Conservation (phyloP, 202 grass and related monocot genomes). For the Cymbopogon flexuosus region DNA sequence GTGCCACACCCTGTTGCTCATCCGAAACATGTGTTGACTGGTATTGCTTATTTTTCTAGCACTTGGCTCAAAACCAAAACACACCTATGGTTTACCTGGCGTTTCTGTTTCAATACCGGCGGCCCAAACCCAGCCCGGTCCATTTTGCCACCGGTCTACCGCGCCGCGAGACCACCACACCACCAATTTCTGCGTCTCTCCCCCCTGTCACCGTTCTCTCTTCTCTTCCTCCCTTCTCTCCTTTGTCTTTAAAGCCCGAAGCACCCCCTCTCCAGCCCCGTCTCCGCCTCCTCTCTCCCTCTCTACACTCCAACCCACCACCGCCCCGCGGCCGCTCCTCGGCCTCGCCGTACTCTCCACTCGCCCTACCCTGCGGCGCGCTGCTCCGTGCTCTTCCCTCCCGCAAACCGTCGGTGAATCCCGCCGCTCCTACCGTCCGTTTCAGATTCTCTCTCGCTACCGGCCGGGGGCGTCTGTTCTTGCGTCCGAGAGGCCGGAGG, state of each 20-base stretch:
- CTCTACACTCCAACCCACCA: constrained; percentile 32
- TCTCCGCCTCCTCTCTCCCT: constrained; percentile 11
- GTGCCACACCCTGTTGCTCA: no score
- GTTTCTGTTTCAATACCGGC: not conserved
- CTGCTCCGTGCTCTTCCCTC: not conserved
- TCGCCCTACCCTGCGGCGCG: not conserved
- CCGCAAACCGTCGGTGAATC: constrained; percentile 9
- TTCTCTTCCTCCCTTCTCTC: not conserved
- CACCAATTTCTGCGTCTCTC: constrained; percentile 5
- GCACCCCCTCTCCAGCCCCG: not conserved
- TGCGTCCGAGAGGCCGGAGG: constrained; percentile 15
- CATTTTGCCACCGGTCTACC: not conserved
- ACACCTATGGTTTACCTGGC: no score
- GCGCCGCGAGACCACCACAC: constrained; percentile 14
- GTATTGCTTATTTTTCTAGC: no score
- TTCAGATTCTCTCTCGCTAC: constrained; percentile 30
- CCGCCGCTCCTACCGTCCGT: not conserved
- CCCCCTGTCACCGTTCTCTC: not conserved
- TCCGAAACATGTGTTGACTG: no score
- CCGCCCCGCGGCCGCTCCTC: constrained; percentile 22
- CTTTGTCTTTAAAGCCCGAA: constrained; percentile 25
- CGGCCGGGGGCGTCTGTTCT: constrained; percentile 1
- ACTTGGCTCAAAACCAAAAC: no score
- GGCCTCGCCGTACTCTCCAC: constrained; percentile 20
- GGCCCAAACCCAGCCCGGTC: not conserved